Conservation (phyloP, 139 green algal genomes). For the Prasinococcaceae sp. region DNA sequence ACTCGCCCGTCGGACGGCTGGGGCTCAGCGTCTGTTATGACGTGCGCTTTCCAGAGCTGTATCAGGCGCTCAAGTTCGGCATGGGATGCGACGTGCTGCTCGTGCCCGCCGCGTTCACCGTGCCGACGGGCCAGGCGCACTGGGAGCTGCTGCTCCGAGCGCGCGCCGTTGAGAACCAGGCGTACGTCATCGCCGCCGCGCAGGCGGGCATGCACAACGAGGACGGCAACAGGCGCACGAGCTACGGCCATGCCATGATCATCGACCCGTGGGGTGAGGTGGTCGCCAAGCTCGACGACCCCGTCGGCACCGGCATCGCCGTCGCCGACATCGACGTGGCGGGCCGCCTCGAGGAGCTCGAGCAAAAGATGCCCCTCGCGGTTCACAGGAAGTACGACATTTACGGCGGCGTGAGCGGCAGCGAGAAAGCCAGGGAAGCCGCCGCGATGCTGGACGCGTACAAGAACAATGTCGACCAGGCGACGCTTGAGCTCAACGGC, state of each 20-base stretch:
- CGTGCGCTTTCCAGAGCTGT: conserved; percentile 86
- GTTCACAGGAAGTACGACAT: conserved; percentile 18
- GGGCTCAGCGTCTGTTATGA: conserved; percentile 90
- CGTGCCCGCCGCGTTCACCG: conserved; percentile 55
- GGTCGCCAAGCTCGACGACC: conserved; percentile 51
- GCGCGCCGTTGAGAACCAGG: conserved; percentile 83
- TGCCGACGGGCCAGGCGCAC: conserved; percentile 45
- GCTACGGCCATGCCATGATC: conserved; percentile 75
- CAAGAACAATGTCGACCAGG: too few species aligned
- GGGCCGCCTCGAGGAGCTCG: conserved; percentile 20
- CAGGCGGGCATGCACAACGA: conserved; percentile 73
- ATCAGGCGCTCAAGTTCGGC: conserved; percentile 53
- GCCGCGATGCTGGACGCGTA: too few species aligned
- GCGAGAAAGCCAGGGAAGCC: too few species aligned
- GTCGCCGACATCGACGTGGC: conserved; percentile 54
- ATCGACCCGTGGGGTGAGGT: conserved; percentile 85
- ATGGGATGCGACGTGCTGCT: conserved; percentile 44
- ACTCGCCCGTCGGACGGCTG: conserved; percentile 57
- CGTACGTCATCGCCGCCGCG: conserved; percentile 79
- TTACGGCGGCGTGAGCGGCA: neutral
- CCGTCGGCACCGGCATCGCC: conserved; percentile 51
- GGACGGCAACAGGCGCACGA: conserved; percentile 66
- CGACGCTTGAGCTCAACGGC: too few species aligned
- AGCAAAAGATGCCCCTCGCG: conserved; percentile 38
- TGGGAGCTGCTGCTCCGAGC: conserved; percentile 91